Evolutionary conservation across 2,329 filamentous ascomycete species (phyloP).

Genomic region (Simplicillium sp.): DNA sequence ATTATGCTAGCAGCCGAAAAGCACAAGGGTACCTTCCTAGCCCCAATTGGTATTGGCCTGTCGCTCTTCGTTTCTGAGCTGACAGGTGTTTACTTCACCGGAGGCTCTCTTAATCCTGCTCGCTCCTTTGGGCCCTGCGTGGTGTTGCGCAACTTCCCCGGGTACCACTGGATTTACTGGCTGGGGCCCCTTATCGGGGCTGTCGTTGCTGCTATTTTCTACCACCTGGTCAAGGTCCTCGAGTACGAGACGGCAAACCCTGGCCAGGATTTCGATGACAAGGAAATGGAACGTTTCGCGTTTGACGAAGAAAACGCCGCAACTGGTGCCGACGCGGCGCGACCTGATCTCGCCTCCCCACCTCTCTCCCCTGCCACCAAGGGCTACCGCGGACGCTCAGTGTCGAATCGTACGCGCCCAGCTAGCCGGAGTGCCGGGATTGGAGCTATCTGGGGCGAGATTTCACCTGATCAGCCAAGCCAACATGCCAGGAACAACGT

Average conservation of each 20-base stretch:
- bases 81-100: conserved; percentile 36
- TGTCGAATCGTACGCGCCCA: no score
- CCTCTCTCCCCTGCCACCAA: background rate
- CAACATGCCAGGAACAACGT: no score
- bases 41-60: conserved; percentile 35
- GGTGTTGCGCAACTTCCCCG: conserved; percentile 26
- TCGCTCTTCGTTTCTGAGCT: conserved; percentile 35
- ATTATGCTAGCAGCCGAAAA: conserved; percentile 41
- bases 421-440: no score
- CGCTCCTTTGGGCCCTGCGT: conserved; percentile 36
- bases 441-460: no score
- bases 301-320: background rate
- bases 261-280: conserved; percentile 3
- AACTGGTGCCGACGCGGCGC: background rate
- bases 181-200: conserved; percentile 8
- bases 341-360: background rate
- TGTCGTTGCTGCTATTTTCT: background rate
- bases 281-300: background rate
- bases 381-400: background rate
- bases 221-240: conserved; percentile 3
- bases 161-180: conserved; percentile 38
- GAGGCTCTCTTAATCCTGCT: conserved; percentile 35
- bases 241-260: conserved; percentile 5
- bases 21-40: conserved; percentile 34
- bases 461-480: no score